Conservation (phyloP, 441 rosid species). For the Capsella rubella region DNA sequence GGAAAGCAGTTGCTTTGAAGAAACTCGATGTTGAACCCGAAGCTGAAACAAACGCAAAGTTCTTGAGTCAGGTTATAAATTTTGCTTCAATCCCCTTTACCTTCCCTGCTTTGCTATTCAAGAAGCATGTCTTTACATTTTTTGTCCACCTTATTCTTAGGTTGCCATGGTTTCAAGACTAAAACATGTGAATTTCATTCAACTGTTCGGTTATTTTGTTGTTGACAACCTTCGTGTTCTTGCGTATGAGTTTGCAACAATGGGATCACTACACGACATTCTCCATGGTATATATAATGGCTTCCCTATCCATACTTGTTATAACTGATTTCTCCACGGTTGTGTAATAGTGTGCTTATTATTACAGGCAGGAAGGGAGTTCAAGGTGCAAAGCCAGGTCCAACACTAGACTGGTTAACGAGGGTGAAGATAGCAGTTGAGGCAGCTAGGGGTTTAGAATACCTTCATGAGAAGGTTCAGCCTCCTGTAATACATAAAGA, state of each 20-base stretch:
- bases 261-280: slow-evolving; percentile 97
- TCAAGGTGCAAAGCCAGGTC: slow-evolving; percentile 99
- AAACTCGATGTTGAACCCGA: slow-evolving; percentile 89
- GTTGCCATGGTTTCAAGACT: slow-evolving; percentile 89
- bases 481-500: slow-evolving; percentile 91
- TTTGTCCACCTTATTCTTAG: slow-evolving; percentile 43
- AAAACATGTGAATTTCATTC: slow-evolving; percentile 87
- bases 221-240: slow-evolving; percentile 88
- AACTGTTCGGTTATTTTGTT: slow-evolving; percentile 89
- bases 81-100: neutral
- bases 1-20: slow-evolving; percentile 85
- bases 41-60: slow-evolving; percentile 75
- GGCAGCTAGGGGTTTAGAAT: slow-evolving; percentile 95
- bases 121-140: slow-evolving; percentile 8
- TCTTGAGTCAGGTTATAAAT: slow-evolving; percentile 77
- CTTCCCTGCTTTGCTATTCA: neutral
- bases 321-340: neutral
- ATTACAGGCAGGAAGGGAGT: slow-evolving; percentile 93
- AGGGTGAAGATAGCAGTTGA: slow-evolving; percentile 93
- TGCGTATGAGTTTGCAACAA: slow-evolving; percentile 93
- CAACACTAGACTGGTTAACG: slow-evolving; percentile 95
- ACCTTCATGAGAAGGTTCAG: slow-evolving; percentile 90
- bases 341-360: slow-evolving; percentile 8
- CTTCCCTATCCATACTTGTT: neutral
- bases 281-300: slow-evolving; percentile 68